These are phyloP conservation scores for Curvularia spicifera DNA, from an alignment of 2,329 filamentous ascomycete genomes.

Conservation along the genomic window DNA sequence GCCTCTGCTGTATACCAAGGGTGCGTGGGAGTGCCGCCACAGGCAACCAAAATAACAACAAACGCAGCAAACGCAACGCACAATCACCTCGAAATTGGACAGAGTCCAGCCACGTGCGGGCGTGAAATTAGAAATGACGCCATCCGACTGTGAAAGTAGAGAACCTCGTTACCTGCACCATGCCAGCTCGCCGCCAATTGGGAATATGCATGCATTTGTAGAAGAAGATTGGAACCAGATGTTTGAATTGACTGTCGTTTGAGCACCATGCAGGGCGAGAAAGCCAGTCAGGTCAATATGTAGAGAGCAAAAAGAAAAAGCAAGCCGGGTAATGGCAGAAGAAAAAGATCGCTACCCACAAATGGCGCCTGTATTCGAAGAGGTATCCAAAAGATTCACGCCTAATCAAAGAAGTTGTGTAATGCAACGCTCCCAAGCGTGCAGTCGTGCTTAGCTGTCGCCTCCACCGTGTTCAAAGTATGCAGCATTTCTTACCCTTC, in stretches of 20 bases:
- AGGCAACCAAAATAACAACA: slow-evolving; percentile 31
- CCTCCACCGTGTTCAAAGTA: slow-evolving; percentile 40
- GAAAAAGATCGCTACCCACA: slow-evolving; percentile 49
- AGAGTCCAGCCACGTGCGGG: not conserved
- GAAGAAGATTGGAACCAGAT: not conserved
- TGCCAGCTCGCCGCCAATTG: not conserved
- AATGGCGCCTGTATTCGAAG: slow-evolving; percentile 46
- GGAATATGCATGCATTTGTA: slow-evolving; percentile 1
- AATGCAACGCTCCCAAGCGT: slow-evolving; percentile 35
- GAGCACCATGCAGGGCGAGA: not conserved
- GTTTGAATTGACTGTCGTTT: slow-evolving; percentile 8
- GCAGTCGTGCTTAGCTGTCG: slow-evolving; percentile 15
- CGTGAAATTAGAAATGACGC: not conserved
- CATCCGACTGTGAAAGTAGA: slow-evolving; percentile 1
- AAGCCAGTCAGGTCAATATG: slow-evolving; percentile 8
- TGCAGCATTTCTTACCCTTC: slow-evolving; percentile 46
- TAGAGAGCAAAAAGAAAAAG: slow-evolving; percentile 22
- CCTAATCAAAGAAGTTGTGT: slow-evolving; percentile 40
- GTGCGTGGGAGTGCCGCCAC: slow-evolving; percentile 10
- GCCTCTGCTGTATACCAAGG: slow-evolving; percentile 6
- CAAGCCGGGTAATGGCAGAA: slow-evolving; percentile 36
- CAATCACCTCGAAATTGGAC: slow-evolving; percentile 18
- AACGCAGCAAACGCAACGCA: slow-evolving; percentile 26
- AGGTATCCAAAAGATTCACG: slow-evolving; percentile 51
- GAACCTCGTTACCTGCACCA: not conserved